phyloP scores from a whole-genome alignment of 228 moss, liverwort and hornwort genomes.

The Sphagnum magellanicum region DNA sequence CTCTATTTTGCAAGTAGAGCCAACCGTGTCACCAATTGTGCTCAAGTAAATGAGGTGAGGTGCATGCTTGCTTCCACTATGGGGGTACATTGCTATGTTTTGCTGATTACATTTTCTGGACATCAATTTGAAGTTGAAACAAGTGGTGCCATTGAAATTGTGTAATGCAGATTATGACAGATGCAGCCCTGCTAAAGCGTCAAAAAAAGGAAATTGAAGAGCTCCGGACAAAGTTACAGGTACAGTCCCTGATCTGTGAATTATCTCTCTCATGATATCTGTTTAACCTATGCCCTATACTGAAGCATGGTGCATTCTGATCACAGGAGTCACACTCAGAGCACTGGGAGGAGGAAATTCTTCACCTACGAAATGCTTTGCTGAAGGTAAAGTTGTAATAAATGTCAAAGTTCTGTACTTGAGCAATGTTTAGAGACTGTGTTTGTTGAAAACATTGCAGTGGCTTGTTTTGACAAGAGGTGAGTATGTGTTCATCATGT shows the following conservation, averaged over 20 bases:
- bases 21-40: slow-evolving; percentile 92
- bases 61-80: not conserved
- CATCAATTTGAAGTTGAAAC: not conserved
- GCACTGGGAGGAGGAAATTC: slow-evolving; percentile 81
- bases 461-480: no score
- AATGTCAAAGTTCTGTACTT: not conserved
- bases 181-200: slow-evolving; percentile 94
- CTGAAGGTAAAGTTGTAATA: slow-evolving; percentile 53
- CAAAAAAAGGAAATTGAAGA: slow-evolving; percentile 97
- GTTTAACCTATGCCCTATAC: no score
- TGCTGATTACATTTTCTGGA: not conserved
- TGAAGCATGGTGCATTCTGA: not conserved
- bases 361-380: slow-evolving; percentile 82
- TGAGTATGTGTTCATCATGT: not conserved
- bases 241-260: slow-evolving; percentile 12
- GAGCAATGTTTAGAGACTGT: not conserved
- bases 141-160: not conserved
- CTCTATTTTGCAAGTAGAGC: slow-evolving; percentile 96
- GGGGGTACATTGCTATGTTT: not conserved
- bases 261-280: not conserved
- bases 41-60: slow-evolving; percentile 96
- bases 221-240: slow-evolving; percentile 78
- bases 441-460: no score
- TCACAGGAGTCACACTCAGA: slow-evolving; percentile 79
- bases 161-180: slow-evolving; percentile 73